Percentiles rank a stretch among this genome's conserved stretches.
Evolutionary conservation across 1,284 basidiomycete species (phyloP).

Genomic region (Sporisorium reilianum): DNA sequence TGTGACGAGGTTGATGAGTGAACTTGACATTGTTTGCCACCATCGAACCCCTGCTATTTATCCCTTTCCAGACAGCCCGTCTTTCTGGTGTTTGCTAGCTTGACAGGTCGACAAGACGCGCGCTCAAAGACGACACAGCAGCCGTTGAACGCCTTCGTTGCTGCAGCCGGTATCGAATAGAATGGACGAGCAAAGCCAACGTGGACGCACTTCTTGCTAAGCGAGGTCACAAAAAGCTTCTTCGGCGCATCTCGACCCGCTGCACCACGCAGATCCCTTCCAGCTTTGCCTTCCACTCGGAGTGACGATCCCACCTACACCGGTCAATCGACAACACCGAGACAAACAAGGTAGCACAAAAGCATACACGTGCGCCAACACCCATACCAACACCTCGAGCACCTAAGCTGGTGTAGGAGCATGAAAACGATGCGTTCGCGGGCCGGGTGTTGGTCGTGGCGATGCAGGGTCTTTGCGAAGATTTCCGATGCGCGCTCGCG

Average conservation of each 20-base stretch:
- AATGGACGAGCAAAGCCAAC: constrained; percentile 6
- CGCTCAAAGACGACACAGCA: background rate
- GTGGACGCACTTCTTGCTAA: background rate
- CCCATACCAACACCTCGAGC: too few relatives aligned
- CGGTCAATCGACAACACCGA: background rate
- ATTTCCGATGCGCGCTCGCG: background rate
- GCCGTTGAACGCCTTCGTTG: background rate
- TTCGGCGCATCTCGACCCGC: background rate
- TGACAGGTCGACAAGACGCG: background rate
- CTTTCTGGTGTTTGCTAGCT: background rate
- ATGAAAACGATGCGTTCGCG: background rate
- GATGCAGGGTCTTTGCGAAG: constrained; percentile 2
- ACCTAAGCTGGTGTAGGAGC: background rate
- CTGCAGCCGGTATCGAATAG: background rate
- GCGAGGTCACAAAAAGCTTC: background rate
- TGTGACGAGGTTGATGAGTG: background rate
- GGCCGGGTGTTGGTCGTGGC: background rate
- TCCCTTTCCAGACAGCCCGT: too few relatives aligned
- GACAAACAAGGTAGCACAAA: too few relatives aligned
- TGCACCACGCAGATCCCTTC: constrained; percentile 2
- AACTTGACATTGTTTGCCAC: background rate
- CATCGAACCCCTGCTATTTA: background rate
- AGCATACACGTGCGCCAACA: background rate
- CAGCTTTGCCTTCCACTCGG: background rate
- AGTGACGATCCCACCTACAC: background rate